A percentile compares a stretch with the other conserved stretches of the same genome.
phyloP scores from a whole-genome alignment of 1,139 yeast genomes.

The Blastobotrys illinoisensis region DNA sequence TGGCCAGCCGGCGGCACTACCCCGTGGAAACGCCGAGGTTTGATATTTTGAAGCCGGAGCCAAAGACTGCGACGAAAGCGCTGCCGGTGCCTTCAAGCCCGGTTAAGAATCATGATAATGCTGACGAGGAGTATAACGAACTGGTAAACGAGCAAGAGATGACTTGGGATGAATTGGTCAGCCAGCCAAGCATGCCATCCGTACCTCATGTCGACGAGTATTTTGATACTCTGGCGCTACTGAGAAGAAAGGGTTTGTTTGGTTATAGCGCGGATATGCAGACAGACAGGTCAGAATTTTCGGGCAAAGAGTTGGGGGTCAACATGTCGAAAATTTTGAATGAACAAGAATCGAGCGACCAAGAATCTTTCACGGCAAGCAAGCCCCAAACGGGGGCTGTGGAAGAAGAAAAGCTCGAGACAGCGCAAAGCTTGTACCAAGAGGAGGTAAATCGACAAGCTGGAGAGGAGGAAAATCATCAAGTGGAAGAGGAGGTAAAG shows the following conservation, averaged over 20 bases:
- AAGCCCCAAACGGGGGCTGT: no score
- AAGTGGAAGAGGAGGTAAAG: no score
- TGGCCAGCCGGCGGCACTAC: neutral
- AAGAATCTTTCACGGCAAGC: no score
- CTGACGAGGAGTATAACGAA: neutral
- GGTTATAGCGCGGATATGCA: neutral
- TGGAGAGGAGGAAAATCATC: no score
- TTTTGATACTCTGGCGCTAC: neutral
- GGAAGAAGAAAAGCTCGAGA: neutral
- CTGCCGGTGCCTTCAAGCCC: neutral
- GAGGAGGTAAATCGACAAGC: no score
- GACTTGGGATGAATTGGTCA: neutral
- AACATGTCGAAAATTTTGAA: neutral
- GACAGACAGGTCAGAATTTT: neutral
- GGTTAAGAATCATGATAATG: neutral
- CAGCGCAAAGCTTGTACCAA: no score
- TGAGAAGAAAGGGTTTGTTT: neutral
- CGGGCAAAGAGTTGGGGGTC: neutral
- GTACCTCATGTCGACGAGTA: neutral
- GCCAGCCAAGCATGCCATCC: neutral
- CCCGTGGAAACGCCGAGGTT: conserved; percentile 1
- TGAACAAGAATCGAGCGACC: neutral
- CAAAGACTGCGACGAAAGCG: neutral
- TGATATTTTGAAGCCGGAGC: neutral
- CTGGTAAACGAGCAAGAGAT: neutral